A percentile compares a stretch with the other conserved stretches of the same genome.
Evolutionary conservation across 2,329 filamentous ascomycete genomes (phyloP).

Genomic region (Colletotrichum gigasporum): DNA sequence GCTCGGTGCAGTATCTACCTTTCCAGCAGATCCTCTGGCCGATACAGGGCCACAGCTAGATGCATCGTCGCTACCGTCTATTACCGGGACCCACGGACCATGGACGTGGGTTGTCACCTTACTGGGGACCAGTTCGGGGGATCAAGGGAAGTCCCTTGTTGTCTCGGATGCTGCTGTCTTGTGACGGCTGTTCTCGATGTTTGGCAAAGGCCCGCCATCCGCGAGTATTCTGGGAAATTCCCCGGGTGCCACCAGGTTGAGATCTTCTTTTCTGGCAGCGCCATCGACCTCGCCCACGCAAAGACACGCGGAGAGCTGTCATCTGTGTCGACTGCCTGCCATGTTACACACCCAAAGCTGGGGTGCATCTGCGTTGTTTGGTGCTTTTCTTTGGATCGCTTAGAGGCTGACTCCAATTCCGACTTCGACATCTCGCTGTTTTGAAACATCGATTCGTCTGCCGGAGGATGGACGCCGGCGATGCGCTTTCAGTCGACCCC

Average conservation of each 20-base stretch:
- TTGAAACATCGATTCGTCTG: background rate
- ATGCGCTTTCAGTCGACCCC: slow-evolving; percentile 11
- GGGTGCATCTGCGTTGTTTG: slow-evolving; percentile 8
- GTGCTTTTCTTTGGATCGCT: slow-evolving; percentile 4
- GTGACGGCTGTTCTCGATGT: slow-evolving; percentile 1
- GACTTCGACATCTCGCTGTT: background rate
- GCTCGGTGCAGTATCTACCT: background rate
- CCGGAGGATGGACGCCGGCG: background rate
- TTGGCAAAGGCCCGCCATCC: slow-evolving; percentile 5
- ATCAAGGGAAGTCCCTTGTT: slow-evolving; percentile 16
- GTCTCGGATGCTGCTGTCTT: slow-evolving; percentile 20
- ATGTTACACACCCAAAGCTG: background rate
- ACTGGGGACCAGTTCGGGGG: background rate
- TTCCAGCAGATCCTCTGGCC: slow-evolving; percentile 2
- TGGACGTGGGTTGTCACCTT: background rate
- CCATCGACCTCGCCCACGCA: background rate
- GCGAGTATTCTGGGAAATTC: background rate
- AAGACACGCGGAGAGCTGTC: background rate
- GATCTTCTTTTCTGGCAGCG: background rate
- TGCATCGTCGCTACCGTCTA: slow-evolving; percentile 16
- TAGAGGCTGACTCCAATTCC: background rate
- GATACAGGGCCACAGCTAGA: slow-evolving; percentile 7
- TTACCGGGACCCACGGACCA: background rate
- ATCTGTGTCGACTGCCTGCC: background rate
- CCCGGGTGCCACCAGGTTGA: background rate